A percentile compares a stretch with the other conserved stretches of the same genome.
These are phyloP conservation scores for Angomonas deanei DNA, from an alignment of 208 protist genomes.

Conservation along the genomic window DNA sequence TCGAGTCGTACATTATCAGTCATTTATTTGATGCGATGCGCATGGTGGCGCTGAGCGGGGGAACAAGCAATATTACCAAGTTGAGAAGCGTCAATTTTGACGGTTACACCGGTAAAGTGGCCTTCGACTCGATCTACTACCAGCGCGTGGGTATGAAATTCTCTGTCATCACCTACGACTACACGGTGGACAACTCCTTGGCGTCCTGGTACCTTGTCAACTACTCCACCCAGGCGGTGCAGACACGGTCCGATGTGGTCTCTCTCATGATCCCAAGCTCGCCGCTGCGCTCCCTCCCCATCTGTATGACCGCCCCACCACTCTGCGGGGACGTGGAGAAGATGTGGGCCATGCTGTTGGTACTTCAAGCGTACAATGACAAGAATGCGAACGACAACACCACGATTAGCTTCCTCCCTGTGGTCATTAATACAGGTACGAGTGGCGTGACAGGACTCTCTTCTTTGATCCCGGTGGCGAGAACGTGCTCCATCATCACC, in stretches of 20 bases:
- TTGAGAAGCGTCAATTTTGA: constrained; percentile 48
- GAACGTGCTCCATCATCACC: constrained; percentile 59
- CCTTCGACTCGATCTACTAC: constrained; percentile 64
- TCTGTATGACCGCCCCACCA: constrained; percentile 65
- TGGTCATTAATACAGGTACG: constrained; percentile 54
- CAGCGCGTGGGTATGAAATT: constrained; percentile 56
- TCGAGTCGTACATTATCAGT: constrained; percentile 71
- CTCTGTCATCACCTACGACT: constrained; percentile 38
- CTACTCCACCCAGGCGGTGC: constrained; percentile 21
- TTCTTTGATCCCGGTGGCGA: constrained; percentile 57
- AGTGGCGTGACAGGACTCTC: constrained; percentile 64
- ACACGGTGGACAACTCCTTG: constrained; percentile 38
- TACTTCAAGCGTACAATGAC: constrained; percentile 45
- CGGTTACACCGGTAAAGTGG: constrained; percentile 68
- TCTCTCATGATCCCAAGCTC: constrained; percentile 41
- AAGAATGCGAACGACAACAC: constrained; percentile 12
- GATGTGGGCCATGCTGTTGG: constrained; percentile 53
- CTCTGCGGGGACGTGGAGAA: constrained; percentile 48
- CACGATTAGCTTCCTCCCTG: constrained; percentile 43
- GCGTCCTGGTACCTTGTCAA: constrained; percentile 47
- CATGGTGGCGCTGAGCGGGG: constrained; percentile 33
- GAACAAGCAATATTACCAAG: constrained; percentile 20
- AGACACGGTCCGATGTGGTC: constrained; percentile 34
- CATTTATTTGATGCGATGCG: constrained; percentile 75
- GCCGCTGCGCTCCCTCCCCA: constrained; percentile 46